A percentile compares a stretch with the other conserved stretches of the same genome.
phyloP scores from a whole-genome alignment of 805 yeast species.

The Saccharomyces jurei region DNA sequence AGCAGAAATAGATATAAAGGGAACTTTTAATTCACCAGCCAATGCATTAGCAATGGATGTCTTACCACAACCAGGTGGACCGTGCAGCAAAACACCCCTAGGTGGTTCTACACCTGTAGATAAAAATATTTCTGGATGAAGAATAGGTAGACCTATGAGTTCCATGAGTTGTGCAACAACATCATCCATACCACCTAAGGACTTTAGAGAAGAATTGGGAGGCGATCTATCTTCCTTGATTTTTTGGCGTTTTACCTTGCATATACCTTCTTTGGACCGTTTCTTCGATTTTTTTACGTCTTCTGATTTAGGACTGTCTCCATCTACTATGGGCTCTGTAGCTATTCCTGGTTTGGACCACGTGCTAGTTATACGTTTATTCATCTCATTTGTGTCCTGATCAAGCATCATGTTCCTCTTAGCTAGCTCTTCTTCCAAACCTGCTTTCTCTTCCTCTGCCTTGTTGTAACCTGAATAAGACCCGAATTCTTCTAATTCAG shows the following conservation, averaged over 20 bases:
- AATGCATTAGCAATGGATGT: constrained; percentile 93
- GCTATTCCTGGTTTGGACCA: constrained; percentile 41
- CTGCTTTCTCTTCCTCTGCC: constrained; percentile 26
- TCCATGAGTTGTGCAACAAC: constrained; percentile 85
- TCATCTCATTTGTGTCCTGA: constrained; percentile 57
- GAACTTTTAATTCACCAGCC: constrained; percentile 91
- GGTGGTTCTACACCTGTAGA: constrained; percentile 94
- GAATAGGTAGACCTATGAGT: constrained; percentile 80
- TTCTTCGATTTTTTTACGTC: constrained; percentile 40
- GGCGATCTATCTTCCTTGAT: constrained; percentile 53
- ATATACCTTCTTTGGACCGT: constrained; percentile 39
- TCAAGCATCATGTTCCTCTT: constrained; percentile 53
- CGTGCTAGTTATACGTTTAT: constrained; percentile 62
- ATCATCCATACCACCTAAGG: constrained; percentile 83
- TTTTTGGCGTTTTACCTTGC: constrained; percentile 35
- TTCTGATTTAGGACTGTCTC: constrained; percentile 6
- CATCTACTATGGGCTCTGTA: constrained; percentile 8
- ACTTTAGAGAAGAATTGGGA: constrained; percentile 58
- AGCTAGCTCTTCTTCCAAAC: constrained; percentile 30
- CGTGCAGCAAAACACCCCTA: constrained; percentile 86
- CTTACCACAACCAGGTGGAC: constrained; percentile 99
- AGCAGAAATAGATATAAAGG: constrained; percentile 84
- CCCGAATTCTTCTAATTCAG: constrained; percentile 51
- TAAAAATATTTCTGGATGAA: constrained; percentile 85
- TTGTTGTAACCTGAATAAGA: constrained; percentile 16